phyloP scores from a whole-genome alignment of 2,329 filamentous ascomycete genomes.

The Trichoderma guizhouense region DNA sequence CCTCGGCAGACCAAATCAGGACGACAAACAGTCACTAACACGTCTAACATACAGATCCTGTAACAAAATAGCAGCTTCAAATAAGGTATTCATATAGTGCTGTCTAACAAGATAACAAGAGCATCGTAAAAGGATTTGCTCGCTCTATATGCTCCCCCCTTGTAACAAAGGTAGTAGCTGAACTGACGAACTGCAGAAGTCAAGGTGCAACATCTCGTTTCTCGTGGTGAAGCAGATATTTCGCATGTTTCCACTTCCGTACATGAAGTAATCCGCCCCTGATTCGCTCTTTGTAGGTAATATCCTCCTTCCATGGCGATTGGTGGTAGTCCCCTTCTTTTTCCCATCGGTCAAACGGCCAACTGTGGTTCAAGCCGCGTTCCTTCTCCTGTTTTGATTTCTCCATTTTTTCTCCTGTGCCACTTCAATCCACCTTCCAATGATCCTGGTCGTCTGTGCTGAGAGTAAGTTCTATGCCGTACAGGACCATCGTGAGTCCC shows the following conservation, averaged over 20 bases:
- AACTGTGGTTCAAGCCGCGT: neutral
- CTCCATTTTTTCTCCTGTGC: neutral
- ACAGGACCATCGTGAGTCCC: slow-evolving; percentile 81
- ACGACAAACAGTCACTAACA: neutral
- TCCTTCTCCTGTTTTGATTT: neutral
- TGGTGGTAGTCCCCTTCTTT: neutral
- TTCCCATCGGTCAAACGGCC: neutral
- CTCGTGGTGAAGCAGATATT: neutral
- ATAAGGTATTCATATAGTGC: neutral
- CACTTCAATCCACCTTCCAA: slow-evolving; percentile 79
- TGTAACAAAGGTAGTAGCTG: neutral
- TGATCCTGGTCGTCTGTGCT: slow-evolving; percentile 84
- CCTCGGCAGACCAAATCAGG: neutral
- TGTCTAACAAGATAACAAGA: slow-evolving; percentile 6
- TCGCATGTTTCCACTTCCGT: neutral
- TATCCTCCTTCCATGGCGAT: neutral
- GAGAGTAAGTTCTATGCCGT: slow-evolving; percentile 85
- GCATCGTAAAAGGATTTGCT: neutral
- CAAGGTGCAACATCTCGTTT: neutral
- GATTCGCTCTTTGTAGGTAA: neutral
- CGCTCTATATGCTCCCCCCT: slow-evolving; percentile 5
- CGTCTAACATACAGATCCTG: neutral
- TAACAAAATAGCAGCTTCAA: neutral
- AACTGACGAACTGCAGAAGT: neutral
- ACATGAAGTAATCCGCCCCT: neutral